A percentile compares a stretch with the other conserved stretches of the same genome.
Evolutionary conservation across 2,329 filamentous ascomycete species (phyloP).

Genomic region (Chrysosphaeria jannelii): DNA sequence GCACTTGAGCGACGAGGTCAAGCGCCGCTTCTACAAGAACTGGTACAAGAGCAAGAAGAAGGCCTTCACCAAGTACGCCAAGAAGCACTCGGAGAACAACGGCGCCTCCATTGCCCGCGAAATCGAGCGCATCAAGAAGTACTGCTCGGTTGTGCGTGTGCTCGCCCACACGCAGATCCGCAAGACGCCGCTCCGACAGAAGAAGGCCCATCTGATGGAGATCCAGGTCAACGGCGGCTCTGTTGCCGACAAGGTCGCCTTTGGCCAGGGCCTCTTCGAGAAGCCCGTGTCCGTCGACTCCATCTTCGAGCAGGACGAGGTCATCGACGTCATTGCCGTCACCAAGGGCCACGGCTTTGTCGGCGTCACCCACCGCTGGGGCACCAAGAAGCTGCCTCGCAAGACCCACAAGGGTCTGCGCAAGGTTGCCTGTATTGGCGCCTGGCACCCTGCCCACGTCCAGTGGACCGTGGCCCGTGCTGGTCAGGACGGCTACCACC

Average conservation of each 20-base stretch:
- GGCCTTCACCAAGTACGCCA: slow-evolving; percentile 99
- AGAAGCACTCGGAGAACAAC: slow-evolving; percentile 92
- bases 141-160: slow-evolving; percentile 97
- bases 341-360: slow-evolving; percentile 98
- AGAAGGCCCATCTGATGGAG: slow-evolving; percentile 99
- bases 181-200: slow-evolving; percentile 99
- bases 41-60: slow-evolving; percentile 99
- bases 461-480: slow-evolving; percentile 99
- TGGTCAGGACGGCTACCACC: slow-evolving; percentile 98
- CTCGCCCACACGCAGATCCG: slow-evolving; percentile 98
- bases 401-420: slow-evolving; percentile 99
- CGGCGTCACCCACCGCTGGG: slow-evolving; percentile 95
- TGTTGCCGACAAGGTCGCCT: slow-evolving; percentile 87
- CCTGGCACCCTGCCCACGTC: slow-evolving; percentile 99
- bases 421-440: slow-evolving; percentile 99
- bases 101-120: slow-evolving; percentile 81
- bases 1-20: slow-evolving; percentile 94
- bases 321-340: slow-evolving; percentile 96
- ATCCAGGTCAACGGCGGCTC: slow-evolving; percentile 98
- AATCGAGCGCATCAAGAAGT: slow-evolving; percentile 99
- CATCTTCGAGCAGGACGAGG: slow-evolving; percentile 98
- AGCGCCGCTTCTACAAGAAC: slow-evolving; percentile 99
- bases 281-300: slow-evolving; percentile 80
- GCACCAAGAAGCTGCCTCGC: slow-evolving; percentile 99
- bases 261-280: slow-evolving; percentile 90